Conservation (phyloP, 2,329 filamentous ascomycete genomes). For the Aspergillus thermomutatus region DNA sequence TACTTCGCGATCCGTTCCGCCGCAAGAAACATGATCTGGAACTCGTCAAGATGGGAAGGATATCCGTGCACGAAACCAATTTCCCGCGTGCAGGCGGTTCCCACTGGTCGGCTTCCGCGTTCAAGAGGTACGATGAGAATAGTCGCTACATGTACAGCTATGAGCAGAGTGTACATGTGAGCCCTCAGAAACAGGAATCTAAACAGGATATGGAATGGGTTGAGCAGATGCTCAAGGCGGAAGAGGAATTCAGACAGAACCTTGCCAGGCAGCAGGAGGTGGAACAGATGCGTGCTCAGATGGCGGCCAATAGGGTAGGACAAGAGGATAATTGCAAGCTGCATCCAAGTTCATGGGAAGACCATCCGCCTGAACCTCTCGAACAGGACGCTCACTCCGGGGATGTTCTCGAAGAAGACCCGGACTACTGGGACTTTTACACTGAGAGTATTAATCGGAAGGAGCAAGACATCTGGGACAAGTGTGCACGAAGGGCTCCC, state of each 20-base stretch:
- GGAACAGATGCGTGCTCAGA: neutral
- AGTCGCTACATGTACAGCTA: constrained; percentile 29
- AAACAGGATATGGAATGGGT: constrained; percentile 15
- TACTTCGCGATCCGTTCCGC: constrained; percentile 27
- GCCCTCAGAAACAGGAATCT: constrained; percentile 21
- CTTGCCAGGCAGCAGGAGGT: constrained; percentile 4
- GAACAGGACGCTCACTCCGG: neutral
- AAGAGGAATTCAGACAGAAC: constrained; percentile 6
- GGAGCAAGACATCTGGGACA: neutral
- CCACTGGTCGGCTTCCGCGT: neutral
- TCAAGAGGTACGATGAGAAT: constrained; percentile 1
- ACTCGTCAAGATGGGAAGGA: constrained; percentile 2
- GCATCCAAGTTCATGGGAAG: neutral
- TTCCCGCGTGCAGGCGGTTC: neutral
- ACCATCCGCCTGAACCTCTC: neutral
- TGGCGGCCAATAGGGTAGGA: constrained; percentile 1
- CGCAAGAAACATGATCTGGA: constrained; percentile 22
- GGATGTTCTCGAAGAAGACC: neutral
- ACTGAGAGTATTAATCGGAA: neutral
- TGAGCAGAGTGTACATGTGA: constrained; percentile 29
- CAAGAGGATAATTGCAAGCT: constrained; percentile 4
- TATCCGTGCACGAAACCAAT: neutral
- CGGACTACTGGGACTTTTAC: neutral
- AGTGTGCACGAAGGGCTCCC: neutral
- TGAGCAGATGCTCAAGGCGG: constrained; percentile 5